Conservation (phyloP, 371 early-diverging fungal genomes). For the Actinomortierella wolfii region DNA sequence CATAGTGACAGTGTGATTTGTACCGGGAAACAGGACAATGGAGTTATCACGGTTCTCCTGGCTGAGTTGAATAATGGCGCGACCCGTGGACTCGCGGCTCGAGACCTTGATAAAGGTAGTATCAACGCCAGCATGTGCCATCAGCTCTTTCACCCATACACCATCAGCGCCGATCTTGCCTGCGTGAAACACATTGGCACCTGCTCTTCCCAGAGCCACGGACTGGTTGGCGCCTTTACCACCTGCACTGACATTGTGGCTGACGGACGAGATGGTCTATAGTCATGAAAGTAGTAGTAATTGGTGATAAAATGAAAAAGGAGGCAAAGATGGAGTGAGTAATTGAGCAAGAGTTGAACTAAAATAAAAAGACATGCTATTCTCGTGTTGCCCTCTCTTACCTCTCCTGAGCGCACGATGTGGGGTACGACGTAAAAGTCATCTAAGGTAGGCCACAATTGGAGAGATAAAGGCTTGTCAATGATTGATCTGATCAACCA, state of each 20-base stretch:
- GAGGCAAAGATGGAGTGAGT: too few species aligned
- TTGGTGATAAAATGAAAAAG: not conserved
- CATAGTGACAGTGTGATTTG: conserved; percentile 67
- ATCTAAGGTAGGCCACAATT: conserved; percentile 37
- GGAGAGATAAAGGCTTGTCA: not conserved
- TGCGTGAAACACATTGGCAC: conserved; percentile 70
- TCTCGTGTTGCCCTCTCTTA: not conserved
- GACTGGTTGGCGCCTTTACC: conserved; percentile 94
- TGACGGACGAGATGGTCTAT: conserved; percentile 69
- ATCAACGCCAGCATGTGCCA: conserved; percentile 59
- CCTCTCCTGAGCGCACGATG: conserved; percentile 81
- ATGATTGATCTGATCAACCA: not conserved
- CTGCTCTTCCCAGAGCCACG: conserved; percentile 79
- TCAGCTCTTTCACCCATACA: conserved; percentile 69
- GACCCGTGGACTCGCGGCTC: conserved; percentile 67
- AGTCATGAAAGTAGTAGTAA: not conserved
- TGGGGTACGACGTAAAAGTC: conserved; percentile 85
- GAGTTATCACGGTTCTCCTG: conserved; percentile 76
- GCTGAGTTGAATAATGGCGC: conserved; percentile 89
- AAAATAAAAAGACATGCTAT: not conserved
- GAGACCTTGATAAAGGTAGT: conserved; percentile 49
- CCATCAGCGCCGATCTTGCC: conserved; percentile 92
- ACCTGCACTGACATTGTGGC: conserved; percentile 73
- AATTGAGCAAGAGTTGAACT: not conserved
- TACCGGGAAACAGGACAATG: conserved; percentile 85